These are phyloP conservation scores for Skeletonema potamos DNA, from an alignment of 108 stramenopile genomes.

Conservation along the genomic window DNA sequence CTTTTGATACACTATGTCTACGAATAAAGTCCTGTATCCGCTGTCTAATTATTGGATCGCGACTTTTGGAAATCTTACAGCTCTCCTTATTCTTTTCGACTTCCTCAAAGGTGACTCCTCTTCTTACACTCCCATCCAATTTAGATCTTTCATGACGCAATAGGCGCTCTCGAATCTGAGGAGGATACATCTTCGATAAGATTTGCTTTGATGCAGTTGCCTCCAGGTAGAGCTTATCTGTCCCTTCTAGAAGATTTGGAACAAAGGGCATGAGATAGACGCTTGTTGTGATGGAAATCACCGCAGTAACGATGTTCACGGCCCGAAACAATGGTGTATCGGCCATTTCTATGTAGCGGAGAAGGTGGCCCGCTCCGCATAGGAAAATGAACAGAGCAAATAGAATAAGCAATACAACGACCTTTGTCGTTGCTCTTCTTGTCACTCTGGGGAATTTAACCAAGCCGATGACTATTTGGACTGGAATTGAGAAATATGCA, in stretches of 20 bases:
- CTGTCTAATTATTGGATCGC: neutral
- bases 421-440: slow-evolving; percentile 24
- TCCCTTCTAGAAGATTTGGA: slow-evolving; percentile 24
- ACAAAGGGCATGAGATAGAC: slow-evolving; percentile 51
- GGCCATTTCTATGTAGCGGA: slow-evolving; percentile 29
- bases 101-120: neutral
- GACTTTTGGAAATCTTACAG: no score
- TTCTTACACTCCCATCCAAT: neutral
- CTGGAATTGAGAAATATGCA: slow-evolving; percentile 59
- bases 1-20: neutral
- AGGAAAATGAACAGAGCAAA: slow-evolving; percentile 60
- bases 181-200: slow-evolving; percentile 8
- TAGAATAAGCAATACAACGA: slow-evolving; percentile 36
- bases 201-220: slow-evolving; percentile 3
- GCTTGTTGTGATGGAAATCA: slow-evolving; percentile 42
- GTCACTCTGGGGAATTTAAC: slow-evolving; percentile 42
- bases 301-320: slow-evolving; percentile 42
- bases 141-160: neutral
- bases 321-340: slow-evolving; percentile 10
- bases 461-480: slow-evolving; percentile 49
- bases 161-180: slow-evolving; percentile 1
- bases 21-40: neutral
- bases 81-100: neutral
- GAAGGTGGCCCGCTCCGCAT: slow-evolving; percentile 53
- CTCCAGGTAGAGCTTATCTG: slow-evolving; percentile 22